Conservation (phyloP, 129 eudicot genomes). For the Chrysanthemum makinoi region DNA sequence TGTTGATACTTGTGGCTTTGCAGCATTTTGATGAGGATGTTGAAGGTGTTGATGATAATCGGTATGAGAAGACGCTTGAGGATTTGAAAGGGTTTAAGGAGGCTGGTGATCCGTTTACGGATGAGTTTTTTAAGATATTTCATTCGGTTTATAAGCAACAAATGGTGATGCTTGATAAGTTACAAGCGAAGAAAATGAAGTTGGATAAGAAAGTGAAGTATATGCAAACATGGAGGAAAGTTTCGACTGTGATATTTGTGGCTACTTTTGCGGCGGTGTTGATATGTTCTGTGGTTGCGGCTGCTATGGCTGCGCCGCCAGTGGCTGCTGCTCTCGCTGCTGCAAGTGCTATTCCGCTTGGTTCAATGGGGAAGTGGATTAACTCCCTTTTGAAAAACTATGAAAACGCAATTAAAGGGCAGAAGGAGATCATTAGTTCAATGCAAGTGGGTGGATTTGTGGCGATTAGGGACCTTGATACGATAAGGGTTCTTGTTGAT, state of each 20-base stretch:
- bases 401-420: slow-evolving; percentile 68
- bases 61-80: slow-evolving; percentile 53
- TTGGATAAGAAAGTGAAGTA: slow-evolving; percentile 65
- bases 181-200: slow-evolving; percentile 56
- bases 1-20: slow-evolving; percentile 67
- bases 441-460: slow-evolving; percentile 79
- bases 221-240: slow-evolving; percentile 69
- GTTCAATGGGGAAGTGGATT: slow-evolving; percentile 96
- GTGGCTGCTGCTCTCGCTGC: slow-evolving; percentile 87
- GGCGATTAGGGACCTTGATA: slow-evolving; percentile 73
- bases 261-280: slow-evolving; percentile 83
- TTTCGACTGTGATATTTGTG: slow-evolving; percentile 63
- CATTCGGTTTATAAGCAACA: slow-evolving; percentile 75
- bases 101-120: slow-evolving; percentile 81
- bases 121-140: slow-evolving; percentile 65
- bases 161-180: slow-evolving; percentile 68
- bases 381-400: slow-evolving; percentile 67
- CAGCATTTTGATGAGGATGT: slow-evolving; percentile 76
- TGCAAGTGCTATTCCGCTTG: slow-evolving; percentile 65
- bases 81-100: slow-evolving; percentile 68
- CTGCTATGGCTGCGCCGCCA: slow-evolving; percentile 85
- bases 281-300: slow-evolving; percentile 91
- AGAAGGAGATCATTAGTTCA: slow-evolving; percentile 61
- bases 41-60: slow-evolving; percentile 40
- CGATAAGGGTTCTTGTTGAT: slow-evolving; percentile 59